phyloP scores from a whole-genome alignment of 78 protist species.

The Emiliania huxleyi region DNA sequence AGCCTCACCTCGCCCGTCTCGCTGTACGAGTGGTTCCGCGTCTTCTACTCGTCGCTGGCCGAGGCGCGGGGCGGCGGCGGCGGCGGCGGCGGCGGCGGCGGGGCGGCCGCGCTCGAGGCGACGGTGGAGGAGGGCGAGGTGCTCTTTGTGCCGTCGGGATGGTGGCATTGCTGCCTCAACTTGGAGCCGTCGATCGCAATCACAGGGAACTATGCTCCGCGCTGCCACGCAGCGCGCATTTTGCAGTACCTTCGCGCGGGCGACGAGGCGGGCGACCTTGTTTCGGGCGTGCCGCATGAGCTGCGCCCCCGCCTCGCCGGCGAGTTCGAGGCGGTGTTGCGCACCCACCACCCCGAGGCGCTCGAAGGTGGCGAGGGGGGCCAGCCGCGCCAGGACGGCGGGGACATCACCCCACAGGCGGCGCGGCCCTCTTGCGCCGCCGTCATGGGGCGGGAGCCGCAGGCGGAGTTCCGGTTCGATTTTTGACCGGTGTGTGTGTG shows the following conservation, averaged over 20 bases:
- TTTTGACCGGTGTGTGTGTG: too few relatives aligned
- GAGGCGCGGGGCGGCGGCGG: neutral
- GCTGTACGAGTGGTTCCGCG: conserved; percentile 68
- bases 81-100: neutral
- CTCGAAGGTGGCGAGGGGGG: too few relatives aligned
- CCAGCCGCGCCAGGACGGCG: too few relatives aligned
- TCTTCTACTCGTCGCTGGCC: conserved; percentile 45
- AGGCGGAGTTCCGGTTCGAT: too few relatives aligned
- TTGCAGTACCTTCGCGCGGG: neutral
- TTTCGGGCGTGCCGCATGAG: neutral
- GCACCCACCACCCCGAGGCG: too few relatives aligned
- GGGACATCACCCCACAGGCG: too few relatives aligned
- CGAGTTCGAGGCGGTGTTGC: too few relatives aligned
- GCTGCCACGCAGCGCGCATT: neutral
- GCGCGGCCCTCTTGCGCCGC: too few relatives aligned
- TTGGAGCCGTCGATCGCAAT: conserved; percentile 68
- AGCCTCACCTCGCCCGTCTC: conserved; percentile 60
- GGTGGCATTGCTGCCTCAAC: conserved; percentile 77
- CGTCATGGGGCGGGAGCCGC: too few relatives aligned
- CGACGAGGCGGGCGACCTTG: neutral
- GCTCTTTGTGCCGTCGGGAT: conserved; percentile 68
- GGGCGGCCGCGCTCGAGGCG: neutral
- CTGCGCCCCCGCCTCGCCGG: neutral
- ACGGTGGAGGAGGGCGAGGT: conserved; percentile 55
- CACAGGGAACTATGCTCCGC: conserved; percentile 67